Conservation (phyloP, 2,329 filamentous ascomycete species). For the Alternaria gansuensis region DNA sequence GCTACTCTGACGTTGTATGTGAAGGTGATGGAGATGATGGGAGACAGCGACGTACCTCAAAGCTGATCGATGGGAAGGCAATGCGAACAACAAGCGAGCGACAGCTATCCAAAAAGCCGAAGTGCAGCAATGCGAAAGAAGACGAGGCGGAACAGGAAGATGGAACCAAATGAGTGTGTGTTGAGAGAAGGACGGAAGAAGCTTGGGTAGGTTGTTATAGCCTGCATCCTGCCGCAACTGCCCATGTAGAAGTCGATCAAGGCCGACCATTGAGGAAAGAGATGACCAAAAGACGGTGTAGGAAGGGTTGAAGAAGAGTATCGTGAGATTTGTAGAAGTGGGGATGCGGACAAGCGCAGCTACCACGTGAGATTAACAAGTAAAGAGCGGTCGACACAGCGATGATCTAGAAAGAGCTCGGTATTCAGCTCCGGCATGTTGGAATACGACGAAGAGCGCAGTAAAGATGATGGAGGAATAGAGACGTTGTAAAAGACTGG, state of each 20-base stretch:
- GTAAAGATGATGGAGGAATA: neutral
- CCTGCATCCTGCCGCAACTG: conserved; percentile 34
- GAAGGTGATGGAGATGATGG: neutral
- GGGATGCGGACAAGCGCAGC: conserved; percentile 13
- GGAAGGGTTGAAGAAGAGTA: conserved; percentile 24
- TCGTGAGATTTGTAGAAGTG: conserved; percentile 22
- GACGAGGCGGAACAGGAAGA: conserved; percentile 47
- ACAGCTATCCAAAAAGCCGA: conserved; percentile 53
- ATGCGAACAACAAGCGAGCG: conserved; percentile 46
- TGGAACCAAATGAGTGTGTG: conserved; percentile 52
- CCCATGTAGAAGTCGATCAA: conserved; percentile 15
- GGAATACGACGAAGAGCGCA: neutral
- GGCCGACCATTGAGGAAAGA: conserved; percentile 25
- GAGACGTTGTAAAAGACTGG: neutral
- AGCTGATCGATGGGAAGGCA: conserved; percentile 40
- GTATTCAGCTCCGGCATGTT: neutral
- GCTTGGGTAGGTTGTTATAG: conserved; percentile 34
- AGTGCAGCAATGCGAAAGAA: conserved; percentile 52
- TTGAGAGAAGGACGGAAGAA: conserved; percentile 29
- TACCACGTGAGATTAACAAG: conserved; percentile 9
- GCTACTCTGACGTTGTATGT: neutral
- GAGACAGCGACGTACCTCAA: conserved; percentile 39
- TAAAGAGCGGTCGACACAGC: conserved; percentile 7
- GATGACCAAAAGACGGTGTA: conserved; percentile 7
- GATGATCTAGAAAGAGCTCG: neutral